These are phyloP conservation scores for Mixia osmundae DNA, from an alignment of 1,284 basidiomycete genomes.

Conservation along the genomic window DNA sequence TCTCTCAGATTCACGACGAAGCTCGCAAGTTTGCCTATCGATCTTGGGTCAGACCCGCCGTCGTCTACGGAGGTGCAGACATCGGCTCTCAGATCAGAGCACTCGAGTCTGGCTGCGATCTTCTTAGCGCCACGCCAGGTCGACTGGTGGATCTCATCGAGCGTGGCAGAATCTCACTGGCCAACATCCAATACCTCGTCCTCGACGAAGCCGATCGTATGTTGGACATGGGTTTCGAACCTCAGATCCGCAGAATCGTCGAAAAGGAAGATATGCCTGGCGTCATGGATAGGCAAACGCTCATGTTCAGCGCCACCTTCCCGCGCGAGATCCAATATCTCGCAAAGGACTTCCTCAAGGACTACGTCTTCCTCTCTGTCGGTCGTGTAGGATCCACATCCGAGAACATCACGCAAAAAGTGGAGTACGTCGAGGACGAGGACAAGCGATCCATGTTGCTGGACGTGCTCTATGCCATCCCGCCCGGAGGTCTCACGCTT, in stretches of 20 bases:
- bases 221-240: conserved; percentile 99
- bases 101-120: conserved; percentile 90
- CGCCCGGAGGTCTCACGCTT: conserved; percentile 48
- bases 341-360: conserved; percentile 22
- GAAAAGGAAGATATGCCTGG: conserved; percentile 97
- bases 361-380: conserved; percentile 92
- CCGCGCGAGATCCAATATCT: conserved; percentile 79
- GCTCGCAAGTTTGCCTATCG: conserved; percentile 98
- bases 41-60: conserved; percentile 95
- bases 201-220: conserved; percentile 99
- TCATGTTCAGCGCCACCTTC: conserved; percentile 99
- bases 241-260: conserved; percentile 93
- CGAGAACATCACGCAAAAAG: conserved; percentile 92
- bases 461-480: conserved; percentile 56
- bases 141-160: conserved; percentile 97
- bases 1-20: conserved; percentile 98
- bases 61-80: conserved; percentile 97
- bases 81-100: conserved; percentile 81
- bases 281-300: conserved; percentile 74
- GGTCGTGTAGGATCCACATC: conserved; percentile 95
- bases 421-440: conserved; percentile 88
- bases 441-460: conserved; percentile 95
- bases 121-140: conserved; percentile 93
- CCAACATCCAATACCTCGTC: conserved; percentile 92
- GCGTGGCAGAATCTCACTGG: conserved; percentile 83